Evolutionary conservation across 208 protist species (phyloP), one percentile per base, ranked within the genome.

Genomic region (Trypanosoma brucei): DNA sequence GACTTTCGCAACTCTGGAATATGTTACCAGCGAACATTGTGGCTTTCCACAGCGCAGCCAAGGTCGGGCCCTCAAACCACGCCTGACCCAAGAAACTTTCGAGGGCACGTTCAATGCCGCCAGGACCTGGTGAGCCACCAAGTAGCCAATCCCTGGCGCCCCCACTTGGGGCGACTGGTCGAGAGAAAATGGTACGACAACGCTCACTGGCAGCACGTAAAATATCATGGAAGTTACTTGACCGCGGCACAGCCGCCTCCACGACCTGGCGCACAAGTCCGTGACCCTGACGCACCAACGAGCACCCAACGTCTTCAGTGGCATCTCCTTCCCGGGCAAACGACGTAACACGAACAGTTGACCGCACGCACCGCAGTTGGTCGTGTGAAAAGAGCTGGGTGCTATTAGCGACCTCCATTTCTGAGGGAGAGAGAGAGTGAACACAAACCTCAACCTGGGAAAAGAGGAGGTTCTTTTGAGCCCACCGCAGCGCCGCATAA

Each of bases 391-490:
- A 72, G 31, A 76, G 40, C 46, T 84, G 79, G 3, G 71, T 83
- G 59, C 83, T 85, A 61, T 79, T 78, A 22, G 78, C 57, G n/a
- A 83, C 57, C 14, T 84, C 75, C 44, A 63, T 72, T 54, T 85
- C 78, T 14, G 65, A 69, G 0, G 80, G 78, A 40, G 61, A 70
- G 2, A 75, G 61, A 37, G 51, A 74, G 74, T 83, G 73, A 13
- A 91, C 68, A n/a, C 65, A 57, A 35, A 85, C 78, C 34, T 57
- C 13, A 3, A 91, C 71, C 22, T 48, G 62, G 9, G 72, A 65
- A 38, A 62, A 64, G 2, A 90, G 37, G 2, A 91, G 55, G 13
- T 68, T 42, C 33, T 62, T 62, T 38, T 83, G 77, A n/a, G 78
- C 63, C 77, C 79, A 91, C 40, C 68, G 74, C 33, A 81, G 30